A percentile compares a stretch with the other conserved stretches of the same genome.
Evolutionary conservation across 2,329 filamentous ascomycete species (phyloP).

Genomic region (Cladophialophora chaetospira): DNA sequence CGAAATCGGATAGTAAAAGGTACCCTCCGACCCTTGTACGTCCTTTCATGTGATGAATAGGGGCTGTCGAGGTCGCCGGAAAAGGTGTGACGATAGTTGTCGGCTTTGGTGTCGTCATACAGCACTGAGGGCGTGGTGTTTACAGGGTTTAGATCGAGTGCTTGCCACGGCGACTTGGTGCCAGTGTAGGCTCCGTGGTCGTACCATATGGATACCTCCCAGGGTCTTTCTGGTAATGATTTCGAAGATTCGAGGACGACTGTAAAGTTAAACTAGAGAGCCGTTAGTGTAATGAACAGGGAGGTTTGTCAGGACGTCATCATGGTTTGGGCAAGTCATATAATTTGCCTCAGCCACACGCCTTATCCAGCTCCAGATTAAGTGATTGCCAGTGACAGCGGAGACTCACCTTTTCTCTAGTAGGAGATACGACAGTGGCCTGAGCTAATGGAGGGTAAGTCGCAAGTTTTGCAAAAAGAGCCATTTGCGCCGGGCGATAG

Average conservation of each 20-base stretch:
- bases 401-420: conserved; percentile 41
- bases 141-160: conserved; percentile 56
- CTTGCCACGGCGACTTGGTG: conserved; percentile 51
- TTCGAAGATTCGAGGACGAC: conserved; percentile 68
- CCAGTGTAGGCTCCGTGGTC: conserved; percentile 56
- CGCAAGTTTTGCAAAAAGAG: conserved; percentile 57
- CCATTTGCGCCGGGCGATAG: conserved; percentile 45
- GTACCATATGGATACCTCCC: conserved; percentile 78
- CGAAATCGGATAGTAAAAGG: conserved; percentile 50
- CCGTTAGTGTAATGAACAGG: conserved; percentile 4
- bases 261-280: conserved; percentile 58
- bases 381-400: conserved; percentile 3
- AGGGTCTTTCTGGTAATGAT: conserved; percentile 57
- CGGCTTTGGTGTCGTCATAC: conserved; percentile 26
- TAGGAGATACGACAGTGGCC: conserved; percentile 61
- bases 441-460: conserved; percentile 75
- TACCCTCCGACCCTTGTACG: conserved; percentile 33
- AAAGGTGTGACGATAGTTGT: conserved; percentile 41
- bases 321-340: not conserved
- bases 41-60: conserved; percentile 23
- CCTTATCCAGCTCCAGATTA: not conserved
- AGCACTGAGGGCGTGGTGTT: conserved; percentile 34
- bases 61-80: conserved; percentile 32
- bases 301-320: conserved; percentile 15
- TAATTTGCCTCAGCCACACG: not conserved